phyloP scores from a whole-genome alignment of 129 eudicot genomes.

The Pulicaria dysenterica region DNA sequence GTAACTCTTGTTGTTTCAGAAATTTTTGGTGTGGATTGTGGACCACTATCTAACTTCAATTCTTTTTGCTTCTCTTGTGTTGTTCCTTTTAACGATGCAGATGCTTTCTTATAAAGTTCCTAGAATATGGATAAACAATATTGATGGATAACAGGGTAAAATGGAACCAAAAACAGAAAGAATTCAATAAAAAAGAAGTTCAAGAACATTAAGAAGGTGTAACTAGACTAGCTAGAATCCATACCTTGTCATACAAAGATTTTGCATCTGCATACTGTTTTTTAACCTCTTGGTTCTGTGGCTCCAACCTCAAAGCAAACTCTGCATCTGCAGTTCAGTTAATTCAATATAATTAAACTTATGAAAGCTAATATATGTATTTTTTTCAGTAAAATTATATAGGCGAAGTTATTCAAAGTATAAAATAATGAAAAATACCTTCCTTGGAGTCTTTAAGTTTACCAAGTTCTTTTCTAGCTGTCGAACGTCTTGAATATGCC shows the following conservation, averaged over 20 bases:
- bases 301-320: slow-evolving; percentile 92
- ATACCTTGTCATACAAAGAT: slow-evolving; percentile 81
- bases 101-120: slow-evolving; percentile 77
- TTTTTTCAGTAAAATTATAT: neutral
- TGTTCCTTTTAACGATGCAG: slow-evolving; percentile 49
- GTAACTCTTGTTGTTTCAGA: slow-evolving; percentile 48
- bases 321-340: slow-evolving; percentile 62
- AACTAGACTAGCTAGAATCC: neutral
- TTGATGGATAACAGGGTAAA: neutral
- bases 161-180: slow-evolving; percentile 13
- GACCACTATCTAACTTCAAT: slow-evolving; percentile 37
- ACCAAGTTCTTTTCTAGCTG: slow-evolving; percentile 93
- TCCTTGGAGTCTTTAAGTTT: slow-evolving; percentile 82
- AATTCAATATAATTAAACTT: slow-evolving; percentile 16
- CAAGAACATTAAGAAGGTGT: neutral
- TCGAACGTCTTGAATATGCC: slow-evolving; percentile 95
- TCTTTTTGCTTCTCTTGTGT: slow-evolving; percentile 39
- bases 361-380: slow-evolving; percentile 6
- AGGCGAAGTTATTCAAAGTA: slow-evolving; percentile 6
- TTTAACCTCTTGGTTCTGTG: slow-evolving; percentile 88
- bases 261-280: slow-evolving; percentile 76
- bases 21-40: slow-evolving; percentile 42
- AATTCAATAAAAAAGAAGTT: neutral
- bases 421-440: slow-evolving; percentile 49
- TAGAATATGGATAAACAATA: slow-evolving; percentile 25